Conservation (phyloP, 805 yeast species). For the Yarrowia keelungensis region DNA sequence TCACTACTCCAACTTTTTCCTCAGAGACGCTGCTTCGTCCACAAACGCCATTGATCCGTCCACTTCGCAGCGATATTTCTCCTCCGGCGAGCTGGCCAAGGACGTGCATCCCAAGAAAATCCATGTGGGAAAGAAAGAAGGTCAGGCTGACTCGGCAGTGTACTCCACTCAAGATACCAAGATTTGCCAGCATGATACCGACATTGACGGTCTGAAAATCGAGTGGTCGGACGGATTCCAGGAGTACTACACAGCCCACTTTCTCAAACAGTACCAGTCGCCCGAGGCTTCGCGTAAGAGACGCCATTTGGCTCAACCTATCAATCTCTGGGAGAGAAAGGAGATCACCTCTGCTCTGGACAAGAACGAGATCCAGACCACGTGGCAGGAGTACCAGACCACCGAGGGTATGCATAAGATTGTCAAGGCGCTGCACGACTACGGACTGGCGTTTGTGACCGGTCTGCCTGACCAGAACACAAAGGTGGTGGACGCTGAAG, state of each 20-base stretch:
- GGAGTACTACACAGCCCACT: conserved; percentile 55
- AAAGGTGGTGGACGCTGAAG: conserved; percentile 42
- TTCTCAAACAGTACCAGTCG: conserved; percentile 57
- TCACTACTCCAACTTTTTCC: conserved; percentile 51
- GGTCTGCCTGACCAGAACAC: conserved; percentile 56
- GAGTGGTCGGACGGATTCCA: conserved; percentile 58
- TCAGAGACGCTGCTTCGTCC: conserved; percentile 69
- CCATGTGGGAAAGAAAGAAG: conserved; percentile 31
- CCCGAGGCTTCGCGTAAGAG: conserved; percentile 50
- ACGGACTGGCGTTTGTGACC: conserved; percentile 65
- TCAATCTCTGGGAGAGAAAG: conserved; percentile 46
- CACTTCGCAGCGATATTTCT: conserved; percentile 67
- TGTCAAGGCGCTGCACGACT: conserved; percentile 57
- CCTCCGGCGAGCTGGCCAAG: conserved; percentile 56
- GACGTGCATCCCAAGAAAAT: conserved; percentile 31
- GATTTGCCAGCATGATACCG: conserved; percentile 39
- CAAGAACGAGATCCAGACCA: conserved; percentile 47
- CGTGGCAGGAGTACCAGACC: conserved; percentile 55
- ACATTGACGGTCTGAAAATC: conserved; percentile 52
- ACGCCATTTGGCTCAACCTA: conserved; percentile 51
- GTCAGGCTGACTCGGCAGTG: conserved; percentile 9
- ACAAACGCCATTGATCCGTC: conserved; percentile 59
- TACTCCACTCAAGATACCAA: conserved; percentile 12
- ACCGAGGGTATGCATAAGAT: conserved; percentile 51
- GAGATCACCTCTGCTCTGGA: conserved; percentile 42